phyloP scores from a whole-genome alignment of 129 eudicot species.

The Mikania micrantha region DNA sequence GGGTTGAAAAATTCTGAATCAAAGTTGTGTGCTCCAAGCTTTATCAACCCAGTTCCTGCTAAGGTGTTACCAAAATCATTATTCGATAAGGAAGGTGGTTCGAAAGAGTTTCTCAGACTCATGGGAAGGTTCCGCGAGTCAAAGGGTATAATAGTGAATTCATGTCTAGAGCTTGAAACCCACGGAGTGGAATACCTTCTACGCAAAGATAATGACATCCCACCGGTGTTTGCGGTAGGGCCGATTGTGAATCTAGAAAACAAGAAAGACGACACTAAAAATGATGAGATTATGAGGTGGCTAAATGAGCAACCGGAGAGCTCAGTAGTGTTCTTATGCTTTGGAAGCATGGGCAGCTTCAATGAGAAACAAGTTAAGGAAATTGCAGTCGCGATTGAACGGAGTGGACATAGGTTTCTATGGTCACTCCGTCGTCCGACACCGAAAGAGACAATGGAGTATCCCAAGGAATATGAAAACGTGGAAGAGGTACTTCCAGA shows the following conservation, averaged over 20 bases:
- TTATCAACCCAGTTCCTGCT: neutral
- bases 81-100: neutral
- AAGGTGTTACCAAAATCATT: neutral
- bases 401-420: neutral
- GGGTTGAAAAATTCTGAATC: neutral
- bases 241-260: neutral
- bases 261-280: neutral
- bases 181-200: neutral
- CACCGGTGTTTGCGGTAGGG: neutral
- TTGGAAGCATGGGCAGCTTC: constrained; percentile 6
- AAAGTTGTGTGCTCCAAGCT: neutral
- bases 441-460: neutral
- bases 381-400: neutral
- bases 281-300: neutral
- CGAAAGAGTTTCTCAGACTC: neutral
- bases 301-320: neutral
- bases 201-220: neutral
- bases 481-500: neutral
- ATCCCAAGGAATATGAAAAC: neutral
- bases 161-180: neutral
- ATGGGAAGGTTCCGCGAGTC: neutral
- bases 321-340: constrained; percentile 1
- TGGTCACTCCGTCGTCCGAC: neutral
- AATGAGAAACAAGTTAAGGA: constrained; percentile 3
- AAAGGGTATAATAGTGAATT: neutral